Evolutionary conservation across 352 stramenopile species (phyloP), one percentile per base, ranked within the genome.

Genomic region (Globisporangium cederbergense): DNA sequence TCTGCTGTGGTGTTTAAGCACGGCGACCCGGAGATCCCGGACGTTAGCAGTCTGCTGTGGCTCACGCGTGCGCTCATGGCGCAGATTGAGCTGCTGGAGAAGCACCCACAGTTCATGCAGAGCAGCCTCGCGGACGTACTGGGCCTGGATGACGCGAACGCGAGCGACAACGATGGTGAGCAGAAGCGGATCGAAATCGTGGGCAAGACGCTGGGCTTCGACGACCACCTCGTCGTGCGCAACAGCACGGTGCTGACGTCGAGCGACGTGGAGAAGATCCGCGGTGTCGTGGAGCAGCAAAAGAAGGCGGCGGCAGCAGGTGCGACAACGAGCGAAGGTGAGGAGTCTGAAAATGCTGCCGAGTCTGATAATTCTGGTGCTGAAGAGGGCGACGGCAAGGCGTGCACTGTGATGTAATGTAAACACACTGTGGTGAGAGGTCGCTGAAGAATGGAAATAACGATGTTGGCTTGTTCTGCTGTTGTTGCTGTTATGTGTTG

Each of bases 201-300:
- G 14, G 81, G 81, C 64, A 82, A 79, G 51, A 86, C 80, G 25
- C 69, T 94, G 8, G 83, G 77, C 13, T 73, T 79, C 45, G 69
- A 82, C 25, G 82, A 91, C 61, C 71, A 89, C 11, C 70, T 94
- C 13, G 81, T 89, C 11, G 70, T 94, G 9, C 81, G 82, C 59
- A 94, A 94, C 72, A 90, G 80, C 69, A 89, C 81, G 1, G 86
- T 94, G 65, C 71, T 94, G 30, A 91, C 83, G 9, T 90, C 83
- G 78, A 60, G 78, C 2, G 86, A 94, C 62, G 83, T 94, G 1
- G 75, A 89, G 55, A 73, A 78, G 51, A 69, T 94, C 52, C 83
- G 83, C 10, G 68, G 73, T 14, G 74, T 79, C 18, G 60, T 89
- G 9, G 67, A 72, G 50, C 80, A 79, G 61, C 66, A 69, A n/a